These are phyloP conservation scores for Phytophthora colocasiae DNA, from an alignment of 352 stramenopile species.

Conservation along the genomic window DNA sequence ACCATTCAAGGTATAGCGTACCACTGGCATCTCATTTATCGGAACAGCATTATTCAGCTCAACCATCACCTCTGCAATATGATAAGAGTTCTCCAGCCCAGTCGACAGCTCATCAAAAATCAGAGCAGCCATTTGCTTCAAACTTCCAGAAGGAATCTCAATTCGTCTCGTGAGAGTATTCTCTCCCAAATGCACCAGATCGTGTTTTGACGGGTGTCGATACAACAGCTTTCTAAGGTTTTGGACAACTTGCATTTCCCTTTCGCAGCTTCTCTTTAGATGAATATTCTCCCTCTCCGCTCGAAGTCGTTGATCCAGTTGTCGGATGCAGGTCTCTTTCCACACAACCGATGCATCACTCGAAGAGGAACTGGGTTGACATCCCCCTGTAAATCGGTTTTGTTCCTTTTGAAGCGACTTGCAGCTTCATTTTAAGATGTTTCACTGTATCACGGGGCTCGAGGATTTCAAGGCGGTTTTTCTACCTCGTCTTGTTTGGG, in stretches of 20 bases:
- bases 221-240: conserved; percentile 29
- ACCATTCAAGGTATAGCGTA: conserved; percentile 31
- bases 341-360: conserved; percentile 1
- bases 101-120: conserved; percentile 42
- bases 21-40: conserved; percentile 11
- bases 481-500: conserved; percentile 34
- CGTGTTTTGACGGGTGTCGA: conserved; percentile 4
- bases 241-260: conserved; percentile 10
- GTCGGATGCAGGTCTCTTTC: conserved; percentile 18
- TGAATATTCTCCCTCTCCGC: conserved; percentile 1
- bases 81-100: conserved; percentile 41
- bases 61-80: conserved; percentile 30
- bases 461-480: conserved; percentile 17
- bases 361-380: background rate
- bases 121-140: conserved; percentile 14
- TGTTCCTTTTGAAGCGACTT: conserved; percentile 9
- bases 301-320: conserved; percentile 20
- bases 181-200: conserved; percentile 8
- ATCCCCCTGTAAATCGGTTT: background rate
- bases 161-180: conserved; percentile 19
- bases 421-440: conserved; percentile 23
- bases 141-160: conserved; percentile 15
- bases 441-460: conserved; percentile 14
- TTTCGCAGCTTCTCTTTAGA: conserved; percentile 13
- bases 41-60: conserved; percentile 23